phyloP scores from a whole-genome alignment of 78 protist species.

The Bodo saltans region DNA sequence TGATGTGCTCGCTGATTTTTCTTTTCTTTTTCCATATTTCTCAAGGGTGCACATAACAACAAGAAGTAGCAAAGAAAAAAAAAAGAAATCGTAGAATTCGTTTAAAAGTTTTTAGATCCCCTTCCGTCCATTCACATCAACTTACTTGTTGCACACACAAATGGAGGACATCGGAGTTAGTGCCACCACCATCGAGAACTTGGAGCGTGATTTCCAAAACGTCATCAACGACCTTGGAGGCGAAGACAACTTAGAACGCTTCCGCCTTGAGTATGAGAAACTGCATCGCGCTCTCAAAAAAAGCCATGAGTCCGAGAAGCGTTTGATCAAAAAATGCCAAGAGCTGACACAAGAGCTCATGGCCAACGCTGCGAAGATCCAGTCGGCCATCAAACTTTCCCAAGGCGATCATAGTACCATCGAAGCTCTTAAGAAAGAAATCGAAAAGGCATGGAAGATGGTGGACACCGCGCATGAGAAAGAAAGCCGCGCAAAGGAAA shows the following conservation, averaged over 20 bases:
- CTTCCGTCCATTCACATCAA: background rate
- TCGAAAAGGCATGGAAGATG: conserved; percentile 73
- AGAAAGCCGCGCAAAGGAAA: conserved; percentile 73
- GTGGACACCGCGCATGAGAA: conserved; percentile 76
- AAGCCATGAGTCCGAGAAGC: conserved; percentile 76
- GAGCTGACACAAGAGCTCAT: conserved; percentile 63
- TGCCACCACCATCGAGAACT: conserved; percentile 50
- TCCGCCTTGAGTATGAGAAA: conserved; percentile 77
- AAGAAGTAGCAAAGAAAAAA: background rate
- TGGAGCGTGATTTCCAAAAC: conserved; percentile 70
- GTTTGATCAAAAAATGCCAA: conserved; percentile 60
- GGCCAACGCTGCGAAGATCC: conserved; percentile 64
- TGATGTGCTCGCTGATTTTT: too few species aligned
- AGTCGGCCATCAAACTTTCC: conserved; percentile 59
- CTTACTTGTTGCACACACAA: too few species aligned
- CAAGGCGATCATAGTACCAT: conserved; percentile 75
- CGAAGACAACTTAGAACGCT: conserved; percentile 65
- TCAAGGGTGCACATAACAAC: background rate
- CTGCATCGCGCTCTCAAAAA: conserved; percentile 71
- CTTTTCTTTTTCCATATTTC: background rate
- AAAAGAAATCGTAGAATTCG: background rate
- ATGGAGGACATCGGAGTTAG: conserved; percentile 49
- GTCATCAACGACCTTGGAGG: conserved; percentile 64
- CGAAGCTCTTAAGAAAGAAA: conserved; percentile 62
- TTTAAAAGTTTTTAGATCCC: background rate